Percentiles rank a stretch among this genome's conserved stretches.
phyloP scores from a whole-genome alignment of 73 alveolate species.

The Stentor roeselii region DNA sequence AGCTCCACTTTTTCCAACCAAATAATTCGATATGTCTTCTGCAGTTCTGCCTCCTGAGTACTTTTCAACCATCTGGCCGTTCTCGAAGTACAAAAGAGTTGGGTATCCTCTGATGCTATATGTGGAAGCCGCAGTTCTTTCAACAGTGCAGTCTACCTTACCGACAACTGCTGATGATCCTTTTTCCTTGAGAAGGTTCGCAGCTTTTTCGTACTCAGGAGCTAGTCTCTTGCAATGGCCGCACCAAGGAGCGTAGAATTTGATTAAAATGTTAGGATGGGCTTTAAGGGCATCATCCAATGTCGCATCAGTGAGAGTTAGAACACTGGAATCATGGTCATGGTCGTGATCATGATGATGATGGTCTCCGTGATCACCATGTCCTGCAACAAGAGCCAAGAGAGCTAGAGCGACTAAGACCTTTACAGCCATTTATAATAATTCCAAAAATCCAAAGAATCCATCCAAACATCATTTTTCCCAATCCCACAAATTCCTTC shows the following conservation, averaged over 20 bases:
- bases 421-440: neutral
- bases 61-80: slow-evolving; percentile 11
- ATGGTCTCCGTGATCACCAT: too few relatives aligned
- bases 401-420: neutral
- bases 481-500: too few relatives aligned
- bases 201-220: slow-evolving; percentile 96
- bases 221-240: slow-evolving; percentile 96
- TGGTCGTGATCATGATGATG: too few relatives aligned
- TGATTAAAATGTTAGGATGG: slow-evolving; percentile 16
- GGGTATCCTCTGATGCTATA: slow-evolving; percentile 93
- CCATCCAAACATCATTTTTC: too few relatives aligned
- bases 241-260: slow-evolving; percentile 91
- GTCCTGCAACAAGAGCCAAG: neutral
- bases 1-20: slow-evolving; percentile 5
- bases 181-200: slow-evolving; percentile 67
- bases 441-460: too few relatives aligned
- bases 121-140: slow-evolving; percentile 75
- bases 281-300: neutral
- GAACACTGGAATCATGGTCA: neutral
- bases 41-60: slow-evolving; percentile 25
- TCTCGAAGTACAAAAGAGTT: slow-evolving; percentile 49
- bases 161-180: slow-evolving; percentile 74
- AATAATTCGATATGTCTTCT: neutral
- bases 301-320: slow-evolving; percentile 15
- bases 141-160: slow-evolving; percentile 93